Conservation (phyloP, 108 stramenopile species). For the Epipyxis sp. region DNA sequence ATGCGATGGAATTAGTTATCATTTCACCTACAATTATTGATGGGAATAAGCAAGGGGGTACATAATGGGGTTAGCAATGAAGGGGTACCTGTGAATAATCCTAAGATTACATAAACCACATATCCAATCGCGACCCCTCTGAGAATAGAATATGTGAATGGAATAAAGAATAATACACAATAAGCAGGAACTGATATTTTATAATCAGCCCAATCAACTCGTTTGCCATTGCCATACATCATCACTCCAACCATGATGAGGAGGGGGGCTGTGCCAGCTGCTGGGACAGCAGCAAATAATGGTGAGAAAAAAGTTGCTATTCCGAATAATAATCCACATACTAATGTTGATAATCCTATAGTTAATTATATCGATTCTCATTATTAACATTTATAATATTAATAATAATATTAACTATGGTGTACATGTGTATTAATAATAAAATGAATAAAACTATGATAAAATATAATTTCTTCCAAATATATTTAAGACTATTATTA, state of each 20-base stretch:
- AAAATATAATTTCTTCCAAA: too few relatives aligned
- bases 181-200: constrained; percentile 27
- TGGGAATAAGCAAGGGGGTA: too few relatives aligned
- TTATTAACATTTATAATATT: too few relatives aligned
- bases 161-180: constrained; percentile 34
- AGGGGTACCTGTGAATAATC: constrained; percentile 25
- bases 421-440: too few relatives aligned
- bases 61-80: too few relatives aligned
- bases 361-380: too few relatives aligned
- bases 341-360: constrained; percentile 11
- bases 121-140: constrained; percentile 26
- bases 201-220: constrained; percentile 21
- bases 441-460: too few relatives aligned
- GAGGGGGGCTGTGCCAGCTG: constrained; percentile 22
- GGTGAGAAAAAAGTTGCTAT: constrained; percentile 12
- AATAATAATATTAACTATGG: too few relatives aligned
- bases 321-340: constrained; percentile 26
- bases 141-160: constrained; percentile 28
- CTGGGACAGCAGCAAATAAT: constrained; percentile 10
- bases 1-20: too few relatives aligned
- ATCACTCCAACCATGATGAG: constrained; percentile 32
- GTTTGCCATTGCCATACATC: constrained; percentile 28
- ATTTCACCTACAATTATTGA: too few relatives aligned
- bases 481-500: too few relatives aligned
- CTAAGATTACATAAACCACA: constrained; percentile 22